Evolutionary conservation across 192 early-diverging fungal species (phyloP).

Genomic region (Rhizophagus clarus): DNA sequence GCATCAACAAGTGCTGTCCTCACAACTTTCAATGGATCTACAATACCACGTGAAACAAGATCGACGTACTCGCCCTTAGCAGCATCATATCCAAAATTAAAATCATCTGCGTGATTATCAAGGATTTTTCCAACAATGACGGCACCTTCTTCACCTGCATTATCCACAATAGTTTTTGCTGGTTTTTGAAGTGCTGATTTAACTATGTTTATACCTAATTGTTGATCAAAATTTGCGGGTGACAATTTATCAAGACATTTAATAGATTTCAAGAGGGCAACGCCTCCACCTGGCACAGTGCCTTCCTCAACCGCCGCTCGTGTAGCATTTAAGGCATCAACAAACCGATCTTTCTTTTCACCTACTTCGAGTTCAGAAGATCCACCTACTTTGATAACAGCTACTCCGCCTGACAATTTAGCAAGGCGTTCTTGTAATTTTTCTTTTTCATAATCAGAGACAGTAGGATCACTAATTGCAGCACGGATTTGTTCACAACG

Average conservation of each 20-base stretch:
- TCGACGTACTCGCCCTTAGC: conserved; percentile 90
- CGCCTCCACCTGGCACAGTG: conserved; percentile 98
- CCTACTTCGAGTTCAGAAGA: conserved; percentile 98
- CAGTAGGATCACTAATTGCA: conserved; percentile 75
- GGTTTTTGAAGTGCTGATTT: conserved; percentile 92
- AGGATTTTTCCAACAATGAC: conserved; percentile 96
- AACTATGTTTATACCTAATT: conserved; percentile 96
- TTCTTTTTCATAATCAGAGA: conserved; percentile 98
- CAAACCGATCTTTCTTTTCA: conserved; percentile 99
- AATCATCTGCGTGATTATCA: conserved; percentile 72
- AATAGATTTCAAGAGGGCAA: conserved; percentile 93
- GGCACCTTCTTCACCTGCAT: conserved; percentile 96
- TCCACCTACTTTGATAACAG: conserved; percentile 99
- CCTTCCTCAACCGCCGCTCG: conserved; percentile 99
- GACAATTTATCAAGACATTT: conserved; percentile 80
- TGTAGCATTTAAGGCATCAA: conserved; percentile 97
- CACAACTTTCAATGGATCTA: conserved; percentile 99
- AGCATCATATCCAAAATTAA: conserved; percentile 96
- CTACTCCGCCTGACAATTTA: conserved; percentile 97
- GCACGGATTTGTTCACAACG: conserved; percentile 98
- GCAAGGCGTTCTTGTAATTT: conserved; percentile 99
- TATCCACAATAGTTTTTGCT: conserved; percentile 92
- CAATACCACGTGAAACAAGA: conserved; percentile 96
- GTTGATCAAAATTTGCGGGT: conserved; percentile 99
- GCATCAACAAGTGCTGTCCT: conserved; percentile 98